Base-by-base conservation (phyloP, 768 basidiomycete genomes). In the Lanmaoa rubissima region DNA sequence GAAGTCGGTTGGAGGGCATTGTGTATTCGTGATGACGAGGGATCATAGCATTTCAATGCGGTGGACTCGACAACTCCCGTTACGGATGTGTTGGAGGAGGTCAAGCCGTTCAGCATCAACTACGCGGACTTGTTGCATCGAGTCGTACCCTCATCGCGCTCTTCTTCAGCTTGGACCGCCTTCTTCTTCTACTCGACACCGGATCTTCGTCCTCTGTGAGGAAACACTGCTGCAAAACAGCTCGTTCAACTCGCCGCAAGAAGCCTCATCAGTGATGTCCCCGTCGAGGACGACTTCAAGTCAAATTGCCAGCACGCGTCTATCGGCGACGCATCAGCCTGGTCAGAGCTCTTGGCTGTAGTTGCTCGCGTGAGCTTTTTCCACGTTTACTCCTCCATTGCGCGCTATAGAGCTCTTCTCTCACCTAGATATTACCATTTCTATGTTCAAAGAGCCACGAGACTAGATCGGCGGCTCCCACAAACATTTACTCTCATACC, bases 151-250 rank as follows among this genome's bases (percentile, higher is more conserved):
- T 51, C 28, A 51, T 51, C 46, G 11, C 45, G 11, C n/a, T 24
- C 34, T 35, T 19, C 24, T 2, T 9, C 49, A 96, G 95, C 79
- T 86, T 98, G 78, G 97, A 98, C 82, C 88, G 97, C 74, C 89
- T 99, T 77, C 87, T 99, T 71, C 82, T 92, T 66, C 82, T 99
- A 44, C 84, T 99, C 60, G 95, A 98, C 72, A 94, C 94, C 38
- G 97, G 97, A 43, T 95, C 96, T 13, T 94, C 94, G 4, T 74
- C 82, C 41, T 88, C 90, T 48, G 88, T 99, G 61, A 84, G 95
- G 69, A 86, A 86, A n/a, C 60, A 97, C 97, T n/a, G 96, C 97
- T 0, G 95, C 95, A 5, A 94, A 93, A 66, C 97, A 99, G 71
- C 80, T 99, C 44, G 94, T 94, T 0, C 92, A 95, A 60, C 79